These are phyloP conservation scores for Annulohypoxylon bovei DNA, from an alignment of 495 filamentous ascomycete genomes.

Conservation along the genomic window DNA sequence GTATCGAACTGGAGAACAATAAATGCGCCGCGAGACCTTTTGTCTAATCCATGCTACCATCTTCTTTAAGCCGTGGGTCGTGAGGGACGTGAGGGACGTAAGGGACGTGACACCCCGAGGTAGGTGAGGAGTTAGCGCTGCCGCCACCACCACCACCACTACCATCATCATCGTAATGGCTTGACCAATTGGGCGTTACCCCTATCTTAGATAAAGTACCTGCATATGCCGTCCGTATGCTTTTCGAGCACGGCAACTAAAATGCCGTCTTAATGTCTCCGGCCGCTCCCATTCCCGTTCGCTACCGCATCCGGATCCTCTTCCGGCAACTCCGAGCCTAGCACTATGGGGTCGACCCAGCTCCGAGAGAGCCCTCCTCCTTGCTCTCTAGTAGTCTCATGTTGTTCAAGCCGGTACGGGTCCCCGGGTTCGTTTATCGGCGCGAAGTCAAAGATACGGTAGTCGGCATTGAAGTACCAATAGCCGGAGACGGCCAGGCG, in stretches of 20 bases:
- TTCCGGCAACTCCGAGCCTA: conserved; percentile 42
- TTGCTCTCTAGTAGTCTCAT: conserved; percentile 50
- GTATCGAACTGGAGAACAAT: conserved; percentile 10
- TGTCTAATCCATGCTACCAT: neutral
- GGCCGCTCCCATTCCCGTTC: conserved; percentile 2
- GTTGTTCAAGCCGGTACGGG: conserved; percentile 52
- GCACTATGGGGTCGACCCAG: conserved; percentile 35
- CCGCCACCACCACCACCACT: neutral
- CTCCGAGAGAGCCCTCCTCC: conserved; percentile 49
- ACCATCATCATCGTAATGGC: neutral
- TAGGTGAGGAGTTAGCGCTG: neutral
- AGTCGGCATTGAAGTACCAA: conserved; percentile 68
- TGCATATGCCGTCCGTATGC: too few species aligned
- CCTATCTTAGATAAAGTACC: too few species aligned
- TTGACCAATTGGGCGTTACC: neutral
- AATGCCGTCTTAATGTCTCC: conserved; percentile 25
- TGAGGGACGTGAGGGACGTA: too few species aligned
- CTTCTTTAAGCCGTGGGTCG: neutral
- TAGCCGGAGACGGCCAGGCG: conserved; percentile 56
- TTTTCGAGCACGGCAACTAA: neutral
- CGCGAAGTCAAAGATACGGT: conserved; percentile 68
- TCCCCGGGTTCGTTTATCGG: conserved; percentile 43
- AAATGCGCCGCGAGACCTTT: conserved; percentile 7
- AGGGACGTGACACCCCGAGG: too few species aligned
- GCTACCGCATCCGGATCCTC: conserved; percentile 41